A percentile compares a stretch with the other conserved stretches of the same genome.
phyloP scores from a whole-genome alignment of 805 yeast genomes.

The Saccharomyces mikatae region DNA sequence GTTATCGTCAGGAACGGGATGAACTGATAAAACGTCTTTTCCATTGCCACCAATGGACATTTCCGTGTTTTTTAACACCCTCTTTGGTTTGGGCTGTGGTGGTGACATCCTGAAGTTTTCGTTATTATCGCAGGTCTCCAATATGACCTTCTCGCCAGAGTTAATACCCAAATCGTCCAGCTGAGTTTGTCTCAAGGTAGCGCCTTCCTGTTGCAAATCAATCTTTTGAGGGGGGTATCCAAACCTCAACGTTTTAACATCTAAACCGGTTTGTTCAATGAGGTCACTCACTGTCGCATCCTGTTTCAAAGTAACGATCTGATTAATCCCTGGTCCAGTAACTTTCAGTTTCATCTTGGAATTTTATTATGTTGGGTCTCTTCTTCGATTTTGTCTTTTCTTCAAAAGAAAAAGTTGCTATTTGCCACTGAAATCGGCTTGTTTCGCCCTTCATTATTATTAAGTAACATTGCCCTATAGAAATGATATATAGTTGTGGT shows the following conservation, averaged over 20 bases:
- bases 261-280: constrained; percentile 13
- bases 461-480: background rate
- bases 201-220: constrained; percentile 20
- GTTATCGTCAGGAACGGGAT: constrained; percentile 67
- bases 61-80: background rate
- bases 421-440: background rate
- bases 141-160: constrained; percentile 51
- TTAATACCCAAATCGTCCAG: constrained; percentile 40
- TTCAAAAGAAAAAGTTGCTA: background rate
- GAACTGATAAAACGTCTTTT: constrained; percentile 36
- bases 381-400: background rate
- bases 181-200: constrained; percentile 3
- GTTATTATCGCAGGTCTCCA: background rate
- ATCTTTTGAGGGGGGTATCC: constrained; percentile 59
- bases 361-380: background rate
- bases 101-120: constrained; percentile 2
- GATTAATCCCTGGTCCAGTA: constrained; percentile 18
- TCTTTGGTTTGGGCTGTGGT: constrained; percentile 3
- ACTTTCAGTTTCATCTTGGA: constrained; percentile 35
- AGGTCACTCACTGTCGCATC: constrained; percentile 33
- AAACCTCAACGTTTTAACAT: constrained; percentile 31
- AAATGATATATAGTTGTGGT: background rate
- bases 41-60: constrained; percentile 6
- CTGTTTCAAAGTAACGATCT: constrained; percentile 33
- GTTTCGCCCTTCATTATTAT: background rate